Evolutionary conservation across 2,329 filamentous ascomycete species (phyloP).

Genomic region (Microdochium bolleyi): DNA sequence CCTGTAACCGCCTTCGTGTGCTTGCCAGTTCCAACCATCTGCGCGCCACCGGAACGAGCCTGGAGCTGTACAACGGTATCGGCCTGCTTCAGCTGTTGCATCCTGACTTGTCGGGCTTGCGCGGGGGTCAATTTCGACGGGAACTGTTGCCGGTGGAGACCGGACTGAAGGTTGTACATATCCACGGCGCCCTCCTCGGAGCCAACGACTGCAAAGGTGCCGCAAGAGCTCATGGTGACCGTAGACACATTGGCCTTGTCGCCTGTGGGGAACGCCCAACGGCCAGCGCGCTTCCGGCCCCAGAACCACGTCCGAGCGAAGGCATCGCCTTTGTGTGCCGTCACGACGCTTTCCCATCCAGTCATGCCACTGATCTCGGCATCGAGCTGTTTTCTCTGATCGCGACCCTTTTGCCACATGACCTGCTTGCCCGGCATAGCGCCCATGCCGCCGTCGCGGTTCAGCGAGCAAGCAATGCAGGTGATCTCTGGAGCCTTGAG

Average conservation of each 20-base stretch:
- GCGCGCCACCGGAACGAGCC: conserved; percentile 31
- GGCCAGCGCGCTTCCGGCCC: conserved; percentile 85
- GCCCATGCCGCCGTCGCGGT: conserved; percentile 90
- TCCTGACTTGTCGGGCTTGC: conserved; percentile 68
- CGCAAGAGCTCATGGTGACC: conserved; percentile 83
- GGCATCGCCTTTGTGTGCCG: conserved; percentile 78
- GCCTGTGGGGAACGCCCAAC: conserved; percentile 85
- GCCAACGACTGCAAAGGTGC: conserved; percentile 86
- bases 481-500: conserved; percentile 90
- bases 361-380: conserved; percentile 69
- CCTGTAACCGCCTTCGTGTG: conserved; percentile 82
- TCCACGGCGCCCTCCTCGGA: conserved; percentile 78
- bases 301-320: conserved; percentile 96
- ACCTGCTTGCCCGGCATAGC: conserved; percentile 68
- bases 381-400: conserved; percentile 54
- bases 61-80: conserved; percentile 50
- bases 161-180: conserved; percentile 96
- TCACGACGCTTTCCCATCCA: conserved; percentile 96
- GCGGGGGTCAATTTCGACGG: conserved; percentile 70
- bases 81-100: conserved; percentile 52
- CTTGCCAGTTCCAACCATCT: conserved; percentile 52
- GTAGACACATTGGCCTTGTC: conserved; percentile 79
- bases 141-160: conserved; percentile 79
- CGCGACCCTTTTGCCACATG: conserved; percentile 74
- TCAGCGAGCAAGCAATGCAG: conserved; percentile 82